phyloP scores from a whole-genome alignment of 192 early-diverging fungal species.

The Coemansia sp. region DNA sequence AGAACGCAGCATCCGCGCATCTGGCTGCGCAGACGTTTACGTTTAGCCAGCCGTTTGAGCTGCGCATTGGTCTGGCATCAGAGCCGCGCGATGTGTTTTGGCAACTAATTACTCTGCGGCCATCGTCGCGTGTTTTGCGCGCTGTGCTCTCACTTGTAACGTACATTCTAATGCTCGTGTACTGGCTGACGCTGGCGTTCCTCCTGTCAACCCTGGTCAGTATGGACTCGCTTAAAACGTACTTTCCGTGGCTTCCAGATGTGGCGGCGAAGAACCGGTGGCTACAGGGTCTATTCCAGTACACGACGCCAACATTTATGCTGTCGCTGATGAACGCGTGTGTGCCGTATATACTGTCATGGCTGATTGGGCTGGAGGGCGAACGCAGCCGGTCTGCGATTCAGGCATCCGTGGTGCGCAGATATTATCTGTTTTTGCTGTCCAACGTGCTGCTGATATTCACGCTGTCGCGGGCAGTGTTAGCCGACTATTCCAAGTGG shows the following conservation, averaged over 20 bases:
- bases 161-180: conserved; percentile 61
- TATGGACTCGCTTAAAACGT: conserved; percentile 35
- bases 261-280: conserved; percentile 42
- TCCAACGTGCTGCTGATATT: conserved; percentile 76
- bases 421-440: conserved; percentile 72
- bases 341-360: conserved; percentile 40
- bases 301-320: conserved; percentile 37
- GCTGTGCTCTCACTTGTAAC: conserved; percentile 41
- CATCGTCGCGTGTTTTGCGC: conserved; percentile 18
- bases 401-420: conserved; percentile 50
- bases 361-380: conserved; percentile 43
- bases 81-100: conserved; percentile 51
- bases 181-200: conserved; percentile 72
- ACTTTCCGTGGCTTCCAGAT: conserved; percentile 58
- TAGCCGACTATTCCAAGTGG: conserved; percentile 63
- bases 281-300: conserved; percentile 40
- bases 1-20: conserved; percentile 33
- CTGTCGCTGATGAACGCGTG: conserved; percentile 47
- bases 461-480: conserved; percentile 63
- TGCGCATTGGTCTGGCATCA: conserved; percentile 41
- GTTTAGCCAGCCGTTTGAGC: conserved; percentile 44
- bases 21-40: conserved; percentile 48
- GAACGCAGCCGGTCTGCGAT: conserved; percentile 45
- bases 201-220: conserved; percentile 61
- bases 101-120: conserved; percentile 39